Base-by-base conservation (phyloP, 2,329 filamentous ascomycete genomes). In the Hypoxylon sp. region DNA sequence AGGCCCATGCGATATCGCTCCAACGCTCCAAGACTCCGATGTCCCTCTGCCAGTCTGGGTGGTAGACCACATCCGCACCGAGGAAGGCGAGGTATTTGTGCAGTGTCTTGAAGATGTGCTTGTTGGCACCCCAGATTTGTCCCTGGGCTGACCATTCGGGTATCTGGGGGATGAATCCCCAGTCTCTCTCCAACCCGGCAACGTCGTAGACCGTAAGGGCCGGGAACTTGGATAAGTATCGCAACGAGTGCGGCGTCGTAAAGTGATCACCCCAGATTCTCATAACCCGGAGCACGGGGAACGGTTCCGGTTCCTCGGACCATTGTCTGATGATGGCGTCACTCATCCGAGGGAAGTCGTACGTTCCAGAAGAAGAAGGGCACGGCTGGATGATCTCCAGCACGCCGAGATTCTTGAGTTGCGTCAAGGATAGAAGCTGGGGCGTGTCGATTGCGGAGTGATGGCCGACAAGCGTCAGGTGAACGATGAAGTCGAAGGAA, bases 321-420 rank as follows among this genome's bases (percentile, higher is more conserved):
- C 83, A 85, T 20, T 79, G 79, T 32, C 79, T 76, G 19, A 85
- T 57, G 2, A 85, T 73, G 6, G 80, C 75, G 64, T 86, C 82
- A 39, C 68, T 81, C 5, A 84, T 68, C 2, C 74, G 72, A 6
- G 79, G 79, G 30, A 79, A 79, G n/a, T 32, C 39, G 1, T 30
- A 11, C 24, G 63, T 55, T 24, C 62, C 60, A 3, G 64, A 56
- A 20, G 72, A 46, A 37, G 72, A 68, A 11, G 41, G 24, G 26
- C 77, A 75, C 1, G 79, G 78, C 61, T 82, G 77, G 13, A 82
- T 74, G 20, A 85, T 75, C 69, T 84, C 81, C 11, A 85, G 76
- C 2, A 81, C 76, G 7, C 79, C 82, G 4, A 85, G 77, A 52
- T 84, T 85, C 26, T 74, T 77, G 65, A 85, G 74, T 3, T 76